These are phyloP conservation scores for Nannochloropsis salina DNA, from an alignment of 108 stramenopile genomes.

Conservation along the genomic window DNA sequence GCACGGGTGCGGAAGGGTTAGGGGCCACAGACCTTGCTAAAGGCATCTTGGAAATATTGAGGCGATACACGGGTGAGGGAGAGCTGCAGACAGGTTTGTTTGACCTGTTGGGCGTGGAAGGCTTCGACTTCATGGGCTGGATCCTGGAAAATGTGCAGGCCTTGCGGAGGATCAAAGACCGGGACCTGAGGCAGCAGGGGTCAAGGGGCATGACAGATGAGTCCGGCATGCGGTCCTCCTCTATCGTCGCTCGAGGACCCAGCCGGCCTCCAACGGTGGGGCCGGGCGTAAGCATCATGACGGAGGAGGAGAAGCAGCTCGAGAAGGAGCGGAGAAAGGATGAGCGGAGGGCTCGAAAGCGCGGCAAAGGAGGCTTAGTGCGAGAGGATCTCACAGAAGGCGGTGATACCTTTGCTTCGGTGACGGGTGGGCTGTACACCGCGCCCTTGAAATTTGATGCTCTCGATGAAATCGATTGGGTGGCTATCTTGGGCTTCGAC, in stretches of 20 bases:
- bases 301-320: conserved; percentile 38
- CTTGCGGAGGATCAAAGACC: neutral
- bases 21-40: neutral
- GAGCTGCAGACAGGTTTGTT: conserved; percentile 30
- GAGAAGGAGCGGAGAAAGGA: conserved; percentile 32
- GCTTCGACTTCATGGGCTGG: conserved; percentile 42
- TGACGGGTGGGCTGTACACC: neutral
- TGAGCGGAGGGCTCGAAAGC: conserved; percentile 26
- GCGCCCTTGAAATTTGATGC: conserved; percentile 24
- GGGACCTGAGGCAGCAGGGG: neutral
- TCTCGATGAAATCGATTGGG: neutral
- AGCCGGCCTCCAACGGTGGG: conserved; percentile 28
- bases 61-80: neutral
- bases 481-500: neutral
- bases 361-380: neutral
- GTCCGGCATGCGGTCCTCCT: neutral
- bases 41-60: conserved; percentile 15
- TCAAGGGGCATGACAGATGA: neutral
- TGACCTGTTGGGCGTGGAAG: conserved; percentile 50
- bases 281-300: conserved; percentile 36
- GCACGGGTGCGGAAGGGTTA: neutral
- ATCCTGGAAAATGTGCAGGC: neutral
- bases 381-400: neutral
- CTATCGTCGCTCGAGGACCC: neutral
- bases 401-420: neutral